Conservation (phyloP, 1,284 basidiomycete genomes). For the Irpex sp. region DNA sequence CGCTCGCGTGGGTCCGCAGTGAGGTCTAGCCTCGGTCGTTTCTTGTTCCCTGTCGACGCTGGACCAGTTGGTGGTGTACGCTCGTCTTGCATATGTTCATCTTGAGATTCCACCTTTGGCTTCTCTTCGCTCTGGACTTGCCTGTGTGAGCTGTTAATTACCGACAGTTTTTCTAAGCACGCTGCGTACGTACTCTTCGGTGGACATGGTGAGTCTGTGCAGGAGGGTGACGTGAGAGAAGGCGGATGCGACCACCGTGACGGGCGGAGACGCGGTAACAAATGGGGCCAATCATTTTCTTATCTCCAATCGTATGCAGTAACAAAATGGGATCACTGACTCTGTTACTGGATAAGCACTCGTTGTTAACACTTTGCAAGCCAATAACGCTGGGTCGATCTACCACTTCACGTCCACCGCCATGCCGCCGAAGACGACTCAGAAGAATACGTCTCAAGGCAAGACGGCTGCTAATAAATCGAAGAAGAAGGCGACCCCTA, state of each 20-base stretch:
- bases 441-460: neutral
- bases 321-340: neutral
- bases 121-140: slow-evolving; percentile 17
- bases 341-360: neutral
- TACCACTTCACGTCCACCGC: neutral
- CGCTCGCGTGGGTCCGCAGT: slow-evolving; percentile 49
- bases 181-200: slow-evolving; percentile 41
- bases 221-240: slow-evolving; percentile 14
- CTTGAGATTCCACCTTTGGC: slow-evolving; percentile 26
- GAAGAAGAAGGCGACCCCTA: slow-evolving; percentile 25
- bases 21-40: slow-evolving; percentile 69
- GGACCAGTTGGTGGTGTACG: slow-evolving; percentile 21
- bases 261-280: neutral
- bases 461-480: slow-evolving; percentile 6
- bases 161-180: neutral
- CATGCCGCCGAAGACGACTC: slow-evolving; percentile 12
- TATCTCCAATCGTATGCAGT: neutral
- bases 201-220: slow-evolving; percentile 39
- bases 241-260: neutral
- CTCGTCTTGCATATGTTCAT: slow-evolving; percentile 28
- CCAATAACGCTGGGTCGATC: neutral
- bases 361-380: neutral
- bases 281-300: neutral
- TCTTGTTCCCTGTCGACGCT: slow-evolving; percentile 37
- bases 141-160: neutral